Evolutionary conservation across 2,329 filamentous ascomycete genomes (phyloP).

Genomic region (Conoideocrella luteorostrata): DNA sequence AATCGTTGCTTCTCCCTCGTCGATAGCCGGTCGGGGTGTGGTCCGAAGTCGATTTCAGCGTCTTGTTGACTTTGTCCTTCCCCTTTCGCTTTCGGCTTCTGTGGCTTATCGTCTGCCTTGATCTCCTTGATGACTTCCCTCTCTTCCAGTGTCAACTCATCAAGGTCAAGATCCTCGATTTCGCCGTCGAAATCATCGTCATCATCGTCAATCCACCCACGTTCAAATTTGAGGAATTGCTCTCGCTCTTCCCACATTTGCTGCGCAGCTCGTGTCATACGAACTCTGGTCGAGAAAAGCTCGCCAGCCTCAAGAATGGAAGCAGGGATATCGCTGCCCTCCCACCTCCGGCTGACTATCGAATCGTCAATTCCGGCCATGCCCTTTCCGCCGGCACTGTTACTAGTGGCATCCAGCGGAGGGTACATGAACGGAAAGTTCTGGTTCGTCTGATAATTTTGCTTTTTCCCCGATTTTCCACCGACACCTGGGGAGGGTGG

Average conservation of each 20-base stretch:
- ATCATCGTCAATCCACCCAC: conserved; percentile 67
- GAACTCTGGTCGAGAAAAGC: conserved; percentile 81
- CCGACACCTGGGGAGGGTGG: conserved; percentile 83
- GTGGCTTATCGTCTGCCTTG: conserved; percentile 28
- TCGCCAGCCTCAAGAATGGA: conserved; percentile 94
- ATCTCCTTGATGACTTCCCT: conserved; percentile 35
- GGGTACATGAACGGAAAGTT: conserved; percentile 98
- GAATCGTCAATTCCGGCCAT: conserved; percentile 71
- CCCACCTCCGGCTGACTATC: conserved; percentile 79
- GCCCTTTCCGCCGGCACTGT: conserved; percentile 85
- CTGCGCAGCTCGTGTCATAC: conserved; percentile 84
- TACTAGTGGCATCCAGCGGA: conserved; percentile 81
- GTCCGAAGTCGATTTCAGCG: conserved; percentile 37
- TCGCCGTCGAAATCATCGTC: conserved; percentile 34
- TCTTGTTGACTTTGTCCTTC: conserved; percentile 14
- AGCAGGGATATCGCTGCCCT: conserved; percentile 87
- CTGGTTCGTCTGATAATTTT: conserved; percentile 98
- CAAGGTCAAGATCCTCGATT: conserved; percentile 40
- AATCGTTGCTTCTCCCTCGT: conserved; percentile 59
- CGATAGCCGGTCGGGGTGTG: conserved; percentile 39
- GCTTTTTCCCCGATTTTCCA: conserved; percentile 93
- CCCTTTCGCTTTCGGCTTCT: conserved; percentile 18
- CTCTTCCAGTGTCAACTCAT: conserved; percentile 36
- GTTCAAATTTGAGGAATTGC: conserved; percentile 82
- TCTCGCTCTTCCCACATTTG: conserved; percentile 95